phyloP scores from a whole-genome alignment of 2,329 filamentous ascomycete genomes.

The Neofusicoccum sp. region DNA sequence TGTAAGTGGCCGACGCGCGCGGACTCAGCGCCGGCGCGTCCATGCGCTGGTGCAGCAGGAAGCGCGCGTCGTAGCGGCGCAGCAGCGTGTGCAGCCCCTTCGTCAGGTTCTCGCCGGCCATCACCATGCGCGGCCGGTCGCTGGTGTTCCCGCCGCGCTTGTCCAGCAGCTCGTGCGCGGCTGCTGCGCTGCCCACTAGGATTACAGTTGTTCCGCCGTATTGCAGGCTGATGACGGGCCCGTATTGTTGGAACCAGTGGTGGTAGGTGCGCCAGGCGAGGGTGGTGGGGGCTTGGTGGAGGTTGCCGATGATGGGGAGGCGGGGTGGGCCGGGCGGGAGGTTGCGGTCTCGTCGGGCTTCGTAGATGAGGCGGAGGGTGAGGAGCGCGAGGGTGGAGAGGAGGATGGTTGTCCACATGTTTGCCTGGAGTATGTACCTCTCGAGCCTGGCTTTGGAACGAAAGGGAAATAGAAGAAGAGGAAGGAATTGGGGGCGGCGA shows the following conservation, averaged over 20 bases:
- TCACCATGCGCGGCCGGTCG: constrained; percentile 49
- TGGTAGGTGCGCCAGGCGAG: constrained; percentile 31
- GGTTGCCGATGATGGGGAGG: constrained; percentile 37
- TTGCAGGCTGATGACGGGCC: constrained; percentile 29
- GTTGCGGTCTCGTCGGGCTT: constrained; percentile 19
- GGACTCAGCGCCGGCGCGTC: constrained; percentile 39
- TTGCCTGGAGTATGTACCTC: not conserved
- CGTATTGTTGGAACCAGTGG: constrained; percentile 39
- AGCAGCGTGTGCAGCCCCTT: constrained; percentile 45
- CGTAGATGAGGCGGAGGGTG: constrained; percentile 22
- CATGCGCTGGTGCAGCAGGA: constrained; percentile 44
- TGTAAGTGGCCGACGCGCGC: constrained; percentile 38
- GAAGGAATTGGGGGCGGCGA: too few species aligned
- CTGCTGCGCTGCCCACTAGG: constrained; percentile 52
- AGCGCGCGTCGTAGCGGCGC: constrained; percentile 46
- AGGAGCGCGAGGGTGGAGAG: not conserved
- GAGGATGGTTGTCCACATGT: not conserved
- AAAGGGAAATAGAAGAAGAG: too few species aligned
- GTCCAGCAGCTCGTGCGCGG: constrained; percentile 55
- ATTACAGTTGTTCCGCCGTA: constrained; percentile 37
- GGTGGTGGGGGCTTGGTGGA: constrained; percentile 33
- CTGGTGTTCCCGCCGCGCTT: constrained; percentile 51
- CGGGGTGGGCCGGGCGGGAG: constrained; percentile 34
- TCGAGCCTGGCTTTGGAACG: too few species aligned
- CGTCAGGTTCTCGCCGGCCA: constrained; percentile 40